Conservation (phyloP, 805 yeast species). For the Yarrowia bubula region DNA sequence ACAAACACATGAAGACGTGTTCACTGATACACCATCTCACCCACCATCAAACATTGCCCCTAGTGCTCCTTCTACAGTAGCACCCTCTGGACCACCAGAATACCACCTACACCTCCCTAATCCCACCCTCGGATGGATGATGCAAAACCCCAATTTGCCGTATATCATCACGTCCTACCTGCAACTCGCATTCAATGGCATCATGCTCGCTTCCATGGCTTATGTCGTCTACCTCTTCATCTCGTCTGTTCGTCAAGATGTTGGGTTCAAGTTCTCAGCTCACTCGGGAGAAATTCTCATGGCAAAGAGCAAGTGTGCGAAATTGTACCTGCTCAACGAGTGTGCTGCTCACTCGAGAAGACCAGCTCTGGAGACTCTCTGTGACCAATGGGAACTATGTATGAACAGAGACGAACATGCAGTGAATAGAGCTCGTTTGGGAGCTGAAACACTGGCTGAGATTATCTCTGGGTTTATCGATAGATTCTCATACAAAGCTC, state of each 20-base stretch:
- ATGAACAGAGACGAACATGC: conserved; percentile 71
- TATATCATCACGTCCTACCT: conserved; percentile 60
- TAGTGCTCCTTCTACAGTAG: no score
- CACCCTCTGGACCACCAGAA: background rate
- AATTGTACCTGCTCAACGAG: conserved; percentile 64
- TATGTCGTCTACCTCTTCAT: conserved; percentile 51
- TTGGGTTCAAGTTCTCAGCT: conserved; percentile 59
- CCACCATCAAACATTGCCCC: no score
- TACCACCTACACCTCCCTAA: conserved; percentile 17
- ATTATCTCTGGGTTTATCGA: conserved; percentile 69
- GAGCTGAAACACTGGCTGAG: conserved; percentile 78
- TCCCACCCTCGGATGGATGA: conserved; percentile 24
- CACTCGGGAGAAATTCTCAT: conserved; percentile 54
- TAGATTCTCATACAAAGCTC: conserved; percentile 50
- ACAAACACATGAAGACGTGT: background rate
- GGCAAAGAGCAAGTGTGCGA: conserved; percentile 63
- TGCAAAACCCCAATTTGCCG: conserved; percentile 42
- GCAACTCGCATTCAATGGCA: conserved; percentile 58
- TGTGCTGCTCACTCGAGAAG: conserved; percentile 60
- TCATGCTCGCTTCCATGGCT: conserved; percentile 47
- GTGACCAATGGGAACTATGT: conserved; percentile 73
- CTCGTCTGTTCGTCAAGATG: conserved; percentile 59
- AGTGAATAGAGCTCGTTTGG: conserved; percentile 60
- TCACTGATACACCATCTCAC: background rate
- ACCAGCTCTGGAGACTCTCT: conserved; percentile 69